Base-by-base conservation (phyloP, 2,329 filamentous ascomycete species). In the Beauveria rudraprayagi region DNA sequence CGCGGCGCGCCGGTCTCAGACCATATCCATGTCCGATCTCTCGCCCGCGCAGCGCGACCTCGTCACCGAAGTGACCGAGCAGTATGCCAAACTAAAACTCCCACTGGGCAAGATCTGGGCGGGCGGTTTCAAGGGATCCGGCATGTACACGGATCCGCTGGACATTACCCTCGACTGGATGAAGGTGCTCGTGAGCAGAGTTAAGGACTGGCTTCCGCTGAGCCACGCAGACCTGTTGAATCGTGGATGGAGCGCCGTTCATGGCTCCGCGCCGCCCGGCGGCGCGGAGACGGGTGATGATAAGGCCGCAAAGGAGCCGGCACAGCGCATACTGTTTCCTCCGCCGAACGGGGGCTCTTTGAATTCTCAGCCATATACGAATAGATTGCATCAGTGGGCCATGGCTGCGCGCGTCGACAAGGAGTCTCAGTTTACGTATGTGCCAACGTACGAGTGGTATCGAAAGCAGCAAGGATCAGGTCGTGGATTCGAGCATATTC, bases 371-470 rank as follows among this genome's bases (percentile, higher is more conserved):
- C 34, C 51, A 17, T 40, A 19, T 3, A 72, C 71, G 0, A 85
- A 85, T 61, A 63, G 68, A 5, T 70, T 84, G 22, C 77, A 76
- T 63, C 73, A 78, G 43, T 67, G 70, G 44, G 75, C 76, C 5
- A 50, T 68, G 55, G 60, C 53, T 54, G 19, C 62, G 37, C 24
- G 51, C 30, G 19, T 30, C 52, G 11, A 46, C 37, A 28, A 41
- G 48, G 41, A 64, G 41, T 63, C 63, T 5, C 56, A 67, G 28
- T 83, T 76, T 65, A 67, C 66, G 17, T 84, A 79, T 65, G 68
- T 67, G 47, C 75, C 79, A 9, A 85, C 83, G 1, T 62, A 72
- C 62, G 70, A 77, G 5, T 85, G 83, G 83, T 85, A 85, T 64
- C 65, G 66, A 3, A 71, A 77, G 43, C 78, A 82, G 63, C 65